Evolutionary conservation across 2,329 filamentous ascomycete genomes (phyloP).

Genomic region (Ophiostoma novo-ulmi): DNA sequence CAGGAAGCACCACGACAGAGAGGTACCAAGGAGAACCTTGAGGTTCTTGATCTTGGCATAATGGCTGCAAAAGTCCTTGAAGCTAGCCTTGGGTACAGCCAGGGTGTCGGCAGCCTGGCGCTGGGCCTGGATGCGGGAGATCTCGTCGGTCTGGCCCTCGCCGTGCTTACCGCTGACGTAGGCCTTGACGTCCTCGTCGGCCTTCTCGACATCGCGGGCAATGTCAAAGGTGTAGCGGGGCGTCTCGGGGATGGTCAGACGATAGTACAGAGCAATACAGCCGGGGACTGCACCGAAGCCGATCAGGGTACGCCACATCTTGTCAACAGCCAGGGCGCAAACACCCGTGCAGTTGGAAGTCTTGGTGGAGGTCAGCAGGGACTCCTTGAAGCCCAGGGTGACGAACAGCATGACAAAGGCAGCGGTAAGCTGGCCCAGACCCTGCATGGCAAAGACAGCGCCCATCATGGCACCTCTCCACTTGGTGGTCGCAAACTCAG

Average conservation of each 20-base stretch:
- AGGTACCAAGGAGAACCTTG: constrained; percentile 58
- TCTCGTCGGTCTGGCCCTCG: constrained; percentile 60
- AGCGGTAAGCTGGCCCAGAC: constrained; percentile 71
- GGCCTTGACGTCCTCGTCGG: constrained; percentile 65
- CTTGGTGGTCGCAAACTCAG: constrained; percentile 80
- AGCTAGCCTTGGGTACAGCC: constrained; percentile 64
- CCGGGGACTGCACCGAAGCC: constrained; percentile 77
- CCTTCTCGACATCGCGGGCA: constrained; percentile 67
- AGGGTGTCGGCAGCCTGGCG: constrained; percentile 51
- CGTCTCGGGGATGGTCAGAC: constrained; percentile 76
- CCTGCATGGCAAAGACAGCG: constrained; percentile 82
- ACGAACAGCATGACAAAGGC: constrained; percentile 72
- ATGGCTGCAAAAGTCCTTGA: constrained; percentile 64
- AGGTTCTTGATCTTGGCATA: constrained; percentile 67
- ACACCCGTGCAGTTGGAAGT: constrained; percentile 56
- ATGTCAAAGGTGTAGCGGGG: constrained; percentile 85
- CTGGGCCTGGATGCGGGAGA: constrained; percentile 56
- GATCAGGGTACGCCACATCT: constrained; percentile 81
- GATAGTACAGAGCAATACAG: constrained; percentile 74
- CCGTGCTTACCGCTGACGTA: constrained; percentile 59
- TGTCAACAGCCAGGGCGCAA: constrained; percentile 68
- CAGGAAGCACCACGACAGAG: constrained; percentile 78
- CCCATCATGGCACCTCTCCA: constrained; percentile 86
- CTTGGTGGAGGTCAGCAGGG: constrained; percentile 48
- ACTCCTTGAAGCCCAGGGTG: constrained; percentile 64